Conservation (phyloP, 169 alveolate genomes). For the Neospora caninum region DNA sequence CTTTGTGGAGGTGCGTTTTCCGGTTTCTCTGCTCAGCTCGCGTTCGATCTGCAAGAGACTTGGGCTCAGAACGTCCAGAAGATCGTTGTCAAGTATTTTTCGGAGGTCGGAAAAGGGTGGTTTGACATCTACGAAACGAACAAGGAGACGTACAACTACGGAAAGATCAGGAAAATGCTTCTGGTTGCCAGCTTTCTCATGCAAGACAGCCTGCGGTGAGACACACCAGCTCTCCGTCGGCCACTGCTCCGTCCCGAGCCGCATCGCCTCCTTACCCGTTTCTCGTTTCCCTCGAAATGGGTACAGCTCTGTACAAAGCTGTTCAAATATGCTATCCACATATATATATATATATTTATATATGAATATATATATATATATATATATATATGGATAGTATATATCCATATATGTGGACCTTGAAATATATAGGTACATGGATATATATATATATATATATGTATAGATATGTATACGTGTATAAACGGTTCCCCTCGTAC, state of each 20-base stretch:
- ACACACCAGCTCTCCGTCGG: background rate
- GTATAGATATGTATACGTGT: no score
- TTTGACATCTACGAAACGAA: conserved; percentile 89
- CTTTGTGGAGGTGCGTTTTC: background rate
- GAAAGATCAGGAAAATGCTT: conserved; percentile 89
- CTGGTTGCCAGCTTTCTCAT: conserved; percentile 89
- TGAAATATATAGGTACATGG: no score
- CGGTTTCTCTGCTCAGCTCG: background rate
- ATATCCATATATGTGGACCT: no score
- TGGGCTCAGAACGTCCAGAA: conserved; percentile 77
- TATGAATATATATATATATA: no score
- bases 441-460: no score
- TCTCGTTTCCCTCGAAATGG: background rate
- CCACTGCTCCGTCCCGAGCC: background rate
- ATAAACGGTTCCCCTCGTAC: no score
- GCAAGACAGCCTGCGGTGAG: conserved; percentile 81
- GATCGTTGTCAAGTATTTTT: conserved; percentile 82
- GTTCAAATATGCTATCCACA: no score
- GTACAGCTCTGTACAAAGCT: no score
- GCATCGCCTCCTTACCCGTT: background rate
- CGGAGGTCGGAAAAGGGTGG: conserved; percentile 93
- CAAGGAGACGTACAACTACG: conserved; percentile 92
- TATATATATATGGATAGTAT: no score
- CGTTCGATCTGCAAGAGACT: conserved; percentile 82
- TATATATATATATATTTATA: no score